A percentile compares a stretch with the other conserved stretches of the same genome.
phyloP scores from a whole-genome alignment of 2,329 filamentous ascomycete genomes.

The Plectosphaerella plurivora region DNA sequence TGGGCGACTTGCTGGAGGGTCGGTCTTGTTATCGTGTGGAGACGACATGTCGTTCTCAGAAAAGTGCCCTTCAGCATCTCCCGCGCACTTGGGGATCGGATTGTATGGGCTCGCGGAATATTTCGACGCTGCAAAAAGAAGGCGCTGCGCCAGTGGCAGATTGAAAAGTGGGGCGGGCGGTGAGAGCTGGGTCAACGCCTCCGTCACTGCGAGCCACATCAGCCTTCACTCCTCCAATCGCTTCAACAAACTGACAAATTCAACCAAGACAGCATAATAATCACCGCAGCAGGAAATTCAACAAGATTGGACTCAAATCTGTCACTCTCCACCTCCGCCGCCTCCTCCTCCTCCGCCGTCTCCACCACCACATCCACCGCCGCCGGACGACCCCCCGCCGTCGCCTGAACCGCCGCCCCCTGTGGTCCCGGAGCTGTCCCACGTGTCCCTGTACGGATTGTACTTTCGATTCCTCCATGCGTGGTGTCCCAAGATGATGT shows the following conservation, averaged over 20 bases:
- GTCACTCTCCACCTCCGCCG: constrained; percentile 2
- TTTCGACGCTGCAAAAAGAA: too few species aligned
- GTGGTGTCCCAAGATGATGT: background rate
- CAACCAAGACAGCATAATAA: too few species aligned
- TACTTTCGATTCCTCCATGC: background rate
- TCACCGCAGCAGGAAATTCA: too few species aligned
- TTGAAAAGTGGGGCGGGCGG: too few species aligned
- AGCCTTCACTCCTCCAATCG: too few species aligned
- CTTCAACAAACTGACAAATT: too few species aligned
- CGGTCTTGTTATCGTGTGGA: background rate
- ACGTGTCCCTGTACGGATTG: constrained; percentile 2
- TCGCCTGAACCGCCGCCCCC: background rate
- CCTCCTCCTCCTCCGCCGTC: constrained; percentile 4
- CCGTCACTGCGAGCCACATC: too few species aligned
- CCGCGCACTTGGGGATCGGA: too few species aligned
- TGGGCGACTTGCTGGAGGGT: background rate
- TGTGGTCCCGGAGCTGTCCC: background rate
- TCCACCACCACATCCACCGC: background rate
- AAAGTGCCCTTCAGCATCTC: too few species aligned
- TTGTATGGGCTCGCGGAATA: too few species aligned
- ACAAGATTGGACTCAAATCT: background rate
- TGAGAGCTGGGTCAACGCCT: too few species aligned
- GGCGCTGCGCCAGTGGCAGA: too few species aligned
- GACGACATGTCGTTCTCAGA: background rate
- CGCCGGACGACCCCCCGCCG: background rate